Base-by-base conservation (phyloP, 78 protist genomes). In the Protostelium mycophagum region DNA sequence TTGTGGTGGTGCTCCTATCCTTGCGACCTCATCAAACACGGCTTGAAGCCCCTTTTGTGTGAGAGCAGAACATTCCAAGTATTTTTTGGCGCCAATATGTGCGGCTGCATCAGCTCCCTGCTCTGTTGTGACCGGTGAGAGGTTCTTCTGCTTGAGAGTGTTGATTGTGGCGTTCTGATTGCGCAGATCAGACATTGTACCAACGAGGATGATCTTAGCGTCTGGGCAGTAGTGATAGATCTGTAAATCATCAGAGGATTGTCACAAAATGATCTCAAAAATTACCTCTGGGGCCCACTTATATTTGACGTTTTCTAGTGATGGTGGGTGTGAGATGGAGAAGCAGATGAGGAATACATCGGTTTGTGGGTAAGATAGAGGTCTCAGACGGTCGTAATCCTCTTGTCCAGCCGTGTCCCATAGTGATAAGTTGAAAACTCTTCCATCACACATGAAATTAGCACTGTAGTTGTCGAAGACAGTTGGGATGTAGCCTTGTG, bases 51-150 rank as follows among this genome's bases (percentile, higher is more conserved):
- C 96, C 37, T 93, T 35, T 88, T 96, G 98, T 29, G 97, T 97
- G 83, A 94, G 87, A 28, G 99, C 98, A 10, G 98, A 96, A 92
- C 99, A 98, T 85, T 97, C 99, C 86, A 97, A 85, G 91, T 97
- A 97, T 36, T 89, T 91, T 63, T 38, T 88, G 37, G 95, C 95
- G 39, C 88, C 85, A 91, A 93, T 93, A n/a, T n/a, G n/a, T n/a
- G n/a, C n/a, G n/a, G n/a, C n/a, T 91, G 87, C 87, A 39, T 92
- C 91, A 85, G 85, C 95, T 87, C 91, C 93, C 90, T 90, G 91
- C 90, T 92, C 90, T 36, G 87, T 73, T 35, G 92, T 89, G 90
- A 94, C 88, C 83, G 96, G 96, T 63, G 37, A 63, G 86, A 86
- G 93, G 29, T 90, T 88, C 93, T 93, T 91, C 86, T 93, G 95